phyloP scores from a whole-genome alignment of 805 yeast species.

The Ogataea kodamae region DNA sequence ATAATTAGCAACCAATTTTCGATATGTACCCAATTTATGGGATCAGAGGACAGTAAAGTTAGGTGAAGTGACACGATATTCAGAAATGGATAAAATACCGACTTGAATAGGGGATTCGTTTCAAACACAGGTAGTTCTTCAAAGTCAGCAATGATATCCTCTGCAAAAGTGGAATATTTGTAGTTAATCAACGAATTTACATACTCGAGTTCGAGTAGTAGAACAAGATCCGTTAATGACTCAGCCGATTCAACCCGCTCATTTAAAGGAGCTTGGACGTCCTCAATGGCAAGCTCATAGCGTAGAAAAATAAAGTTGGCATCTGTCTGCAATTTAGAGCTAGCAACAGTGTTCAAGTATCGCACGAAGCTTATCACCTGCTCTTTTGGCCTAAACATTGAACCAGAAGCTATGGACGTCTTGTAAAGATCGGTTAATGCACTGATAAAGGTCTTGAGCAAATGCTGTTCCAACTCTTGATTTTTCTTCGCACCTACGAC shows the following conservation, averaged over 20 bases:
- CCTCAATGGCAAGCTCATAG: conserved; percentile 20
- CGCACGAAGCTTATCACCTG: conserved; percentile 21
- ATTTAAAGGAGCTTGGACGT: conserved; percentile 20
- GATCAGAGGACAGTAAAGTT: conserved; percentile 6
- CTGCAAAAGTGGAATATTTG: conserved; percentile 11
- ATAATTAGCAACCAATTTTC: conserved; percentile 25
- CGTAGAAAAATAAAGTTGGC: conserved; percentile 22
- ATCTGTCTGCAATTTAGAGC: conserved; percentile 11
- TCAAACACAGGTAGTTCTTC: conserved; percentile 13
- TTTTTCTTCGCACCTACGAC: conserved; percentile 17
- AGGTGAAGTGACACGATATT: conserved; percentile 20
- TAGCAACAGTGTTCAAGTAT: conserved; percentile 27
- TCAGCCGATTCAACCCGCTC: conserved; percentile 26
- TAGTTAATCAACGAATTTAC: conserved; percentile 17
- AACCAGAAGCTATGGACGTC: conserved; percentile 7
- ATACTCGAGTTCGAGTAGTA: conserved; percentile 23
- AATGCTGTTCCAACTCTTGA: background rate
- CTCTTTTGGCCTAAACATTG: conserved; percentile 7
- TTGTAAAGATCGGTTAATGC: conserved; percentile 20
- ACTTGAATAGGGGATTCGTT: conserved; percentile 9
- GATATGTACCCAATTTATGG: conserved; percentile 27
- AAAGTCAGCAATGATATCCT: conserved; percentile 17
- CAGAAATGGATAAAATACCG: conserved; percentile 20
- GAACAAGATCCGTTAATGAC: conserved; percentile 20
- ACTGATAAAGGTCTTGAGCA: conserved; percentile 15